Conservation (phyloP, 2,329 filamentous ascomycete species). For the Xylariaceae sp. region DNA sequence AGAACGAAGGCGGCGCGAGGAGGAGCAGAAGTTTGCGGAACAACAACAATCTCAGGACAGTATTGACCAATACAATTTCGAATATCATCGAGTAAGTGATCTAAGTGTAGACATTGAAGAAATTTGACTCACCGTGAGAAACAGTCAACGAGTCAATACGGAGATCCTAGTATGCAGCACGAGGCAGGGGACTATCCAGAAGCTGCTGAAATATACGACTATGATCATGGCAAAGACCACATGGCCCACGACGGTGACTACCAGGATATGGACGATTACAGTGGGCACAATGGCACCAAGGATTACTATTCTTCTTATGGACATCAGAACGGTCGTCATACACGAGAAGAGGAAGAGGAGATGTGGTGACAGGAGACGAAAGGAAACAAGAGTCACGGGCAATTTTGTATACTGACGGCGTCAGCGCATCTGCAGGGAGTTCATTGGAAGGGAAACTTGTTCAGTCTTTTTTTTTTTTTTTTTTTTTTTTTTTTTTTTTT, state of each 20-base stretch:
- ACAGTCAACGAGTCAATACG: constrained; percentile 43
- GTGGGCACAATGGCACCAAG: constrained; percentile 17
- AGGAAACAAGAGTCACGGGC: constrained; percentile 8
- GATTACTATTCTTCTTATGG: constrained; percentile 25
- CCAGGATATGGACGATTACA: constrained; percentile 29
- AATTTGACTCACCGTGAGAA: constrained; percentile 9
- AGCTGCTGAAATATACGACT: constrained; percentile 50
- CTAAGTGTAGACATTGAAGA: not conserved
- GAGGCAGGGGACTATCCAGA: constrained; percentile 46
- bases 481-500: too few species aligned
- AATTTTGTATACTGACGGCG: constrained; percentile 3
- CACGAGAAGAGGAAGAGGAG: constrained; percentile 32
- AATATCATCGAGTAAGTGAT: constrained; percentile 47
- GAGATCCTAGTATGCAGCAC: constrained; percentile 37
- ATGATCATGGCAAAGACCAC: constrained; percentile 43
- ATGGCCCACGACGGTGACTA: constrained; percentile 34
- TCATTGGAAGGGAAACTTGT: constrained; percentile 6
- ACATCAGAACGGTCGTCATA: constrained; percentile 23
- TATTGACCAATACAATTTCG: constrained; percentile 48
- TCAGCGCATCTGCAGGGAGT: constrained; percentile 19
- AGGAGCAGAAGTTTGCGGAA: constrained; percentile 44
- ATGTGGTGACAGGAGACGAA: constrained; percentile 37
- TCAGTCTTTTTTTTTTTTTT: not conserved
- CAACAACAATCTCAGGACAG: constrained; percentile 39
- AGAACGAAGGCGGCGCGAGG: constrained; percentile 41